Base-by-base conservation (phyloP, 1,284 basidiomycete genomes). In the Lentinula novae-zelandiae region DNA sequence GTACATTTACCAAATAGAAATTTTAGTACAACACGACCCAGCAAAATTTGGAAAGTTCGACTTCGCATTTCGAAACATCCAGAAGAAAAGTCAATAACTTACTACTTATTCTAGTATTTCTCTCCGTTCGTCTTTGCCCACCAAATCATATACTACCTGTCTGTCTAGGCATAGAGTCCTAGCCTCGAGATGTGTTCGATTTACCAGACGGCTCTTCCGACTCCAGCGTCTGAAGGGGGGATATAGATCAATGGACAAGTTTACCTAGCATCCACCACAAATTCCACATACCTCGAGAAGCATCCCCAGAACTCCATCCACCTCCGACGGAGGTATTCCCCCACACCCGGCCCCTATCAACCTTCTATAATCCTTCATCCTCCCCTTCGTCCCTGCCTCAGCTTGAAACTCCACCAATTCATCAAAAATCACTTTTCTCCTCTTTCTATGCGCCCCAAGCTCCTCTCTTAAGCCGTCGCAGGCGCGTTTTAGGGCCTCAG, bases 281-380 rank as follows among this genome's bases (percentile, higher is more conserved):
- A 57, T 42, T 31, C 33, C 44, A 72, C 82, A 67, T 67, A 92
- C 93, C 84, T 95, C 92, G 27, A 93, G 80, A 50, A 96, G 76
- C 81, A 92, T 89, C 48, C 85, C 86, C 61, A 96, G 80, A 5
- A 94, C 87, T 63, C 84, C 83, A 68, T 97, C 95, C 36, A 97
- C 90, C 66, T 96, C 93, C 33, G 86, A 80, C 1, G 88, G 82
- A 1, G 88, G 83, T n/a, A 96, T 82, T 0, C 92, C 93, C n/a
- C 92, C 92, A 73, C 93, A 95, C 0, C 92, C 93, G 10, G 93
- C 86, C 17, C 90, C 89, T 67, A 97, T 93, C 58, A 97, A 74
- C 63, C 88, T 81, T 65, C 94, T 80, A 72, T 97, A 98, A 66
- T 95, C 90, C 1, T 85, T 82, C 85, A 97, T 95, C 63, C 88